Base-by-base conservation (phyloP, 2,329 filamentous ascomycete genomes). In the Curvularia hawaiiensis region DNA sequence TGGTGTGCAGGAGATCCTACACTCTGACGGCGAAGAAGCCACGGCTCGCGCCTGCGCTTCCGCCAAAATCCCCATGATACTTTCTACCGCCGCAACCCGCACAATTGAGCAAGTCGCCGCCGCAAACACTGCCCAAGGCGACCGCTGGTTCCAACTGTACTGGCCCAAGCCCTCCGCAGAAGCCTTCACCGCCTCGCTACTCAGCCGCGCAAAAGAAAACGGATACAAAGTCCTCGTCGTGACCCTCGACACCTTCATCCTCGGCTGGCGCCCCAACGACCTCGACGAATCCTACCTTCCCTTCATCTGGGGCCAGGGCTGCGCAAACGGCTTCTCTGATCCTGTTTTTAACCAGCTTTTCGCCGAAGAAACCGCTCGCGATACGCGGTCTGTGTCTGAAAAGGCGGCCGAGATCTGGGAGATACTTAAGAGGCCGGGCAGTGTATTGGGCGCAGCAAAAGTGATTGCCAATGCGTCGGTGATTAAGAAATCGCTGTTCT, bases 101-200 rank as follows among this genome's bases (percentile, higher is more conserved):
- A 83, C 83, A 0, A 88, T 91, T 56, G 88, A 91, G 70, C 84
- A 91, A 49, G 83, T 90, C 0, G 87, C 86, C 0, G 68, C 78
- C 8, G 85, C 85, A 0, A 85, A 82, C 50, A 38, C 35, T 14
- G 16, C 20, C 0, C 75, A 83, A 5, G 84, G 85, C 1, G 79
- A 82, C 31, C 79, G 88, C 11, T 92, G 88, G 88, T 92, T 83
- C 71, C 90, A 92, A 70, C 82, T 92, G 0, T 92, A 92, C 77
- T 91, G 88, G 87, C 89, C 89, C 0, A 78, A 80, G 80, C 86
- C 88, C 0, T 76, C 81, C 20, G 83, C 85, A 53, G 83, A 91
- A 51, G 84, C 87, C 3, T 79, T 91, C 53, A 91, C 89, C 0
- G 77, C 82, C 0, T 89, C 85, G 1, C 76, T 92, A 16, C 79